Evolutionary conservation across 352 stramenopile species (phyloP).

Genomic region (Pythium brassicae): DNA sequence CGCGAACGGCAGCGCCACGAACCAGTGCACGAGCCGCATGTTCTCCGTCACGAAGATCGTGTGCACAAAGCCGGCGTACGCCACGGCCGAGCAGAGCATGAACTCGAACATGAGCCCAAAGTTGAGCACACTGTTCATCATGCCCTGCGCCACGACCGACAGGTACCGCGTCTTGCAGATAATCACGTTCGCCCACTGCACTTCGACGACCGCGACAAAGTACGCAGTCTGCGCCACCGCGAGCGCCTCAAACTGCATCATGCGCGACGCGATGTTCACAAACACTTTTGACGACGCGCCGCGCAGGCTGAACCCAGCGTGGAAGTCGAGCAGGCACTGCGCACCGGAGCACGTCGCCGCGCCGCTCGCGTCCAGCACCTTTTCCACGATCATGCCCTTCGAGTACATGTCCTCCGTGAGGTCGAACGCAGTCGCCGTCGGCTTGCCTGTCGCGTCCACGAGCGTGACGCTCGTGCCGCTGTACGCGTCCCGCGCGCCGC

Average conservation of each 20-base stretch:
- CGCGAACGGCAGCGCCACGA: constrained; percentile 86
- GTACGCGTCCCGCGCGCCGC: constrained; percentile 35
- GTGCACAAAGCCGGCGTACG: constrained; percentile 82
- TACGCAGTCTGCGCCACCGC: constrained; percentile 82
- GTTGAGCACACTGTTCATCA: constrained; percentile 91
- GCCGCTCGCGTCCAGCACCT: constrained; percentile 31
- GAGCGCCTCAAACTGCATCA: constrained; percentile 84
- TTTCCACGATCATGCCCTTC: constrained; percentile 44
- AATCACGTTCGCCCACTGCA: constrained; percentile 90
- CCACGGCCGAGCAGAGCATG: constrained; percentile 78
- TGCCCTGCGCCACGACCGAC: constrained; percentile 87
- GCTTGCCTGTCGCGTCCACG: constrained; percentile 33
- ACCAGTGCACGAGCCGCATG: constrained; percentile 89
- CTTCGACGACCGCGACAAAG: constrained; percentile 84
- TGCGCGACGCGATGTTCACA: constrained; percentile 86
- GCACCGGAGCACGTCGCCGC: constrained; percentile 25
- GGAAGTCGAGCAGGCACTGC: constrained; percentile 56
- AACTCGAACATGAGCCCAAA: constrained; percentile 93
- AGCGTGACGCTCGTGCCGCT: constrained; percentile 22
- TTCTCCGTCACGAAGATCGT: constrained; percentile 81
- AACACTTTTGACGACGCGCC: constrained; percentile 18
- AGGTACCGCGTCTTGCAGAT: constrained; percentile 93
- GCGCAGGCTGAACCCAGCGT: constrained; percentile 41
- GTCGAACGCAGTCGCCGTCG: constrained; percentile 21
- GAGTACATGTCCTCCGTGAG: constrained; percentile 40